Percentiles rank a stretch among this genome's conserved stretches.
Conservation (phyloP, 1,284 basidiomycete genomes). For the Athelia psychrophila region DNA sequence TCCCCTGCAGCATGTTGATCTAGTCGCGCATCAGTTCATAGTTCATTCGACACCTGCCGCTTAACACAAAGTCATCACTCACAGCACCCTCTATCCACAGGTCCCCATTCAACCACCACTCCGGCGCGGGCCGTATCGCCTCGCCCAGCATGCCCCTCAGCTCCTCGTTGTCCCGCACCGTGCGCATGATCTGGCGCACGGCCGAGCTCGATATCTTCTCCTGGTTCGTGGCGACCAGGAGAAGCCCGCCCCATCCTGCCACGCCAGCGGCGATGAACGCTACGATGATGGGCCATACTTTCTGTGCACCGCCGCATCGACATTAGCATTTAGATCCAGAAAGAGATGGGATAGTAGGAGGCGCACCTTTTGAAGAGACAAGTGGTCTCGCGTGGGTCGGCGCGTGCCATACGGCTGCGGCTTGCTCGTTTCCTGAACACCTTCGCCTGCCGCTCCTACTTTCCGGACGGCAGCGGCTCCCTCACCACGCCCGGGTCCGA, state of each 20-base stretch:
- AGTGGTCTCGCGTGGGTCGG: background rate
- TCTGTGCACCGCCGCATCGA: slow-evolving; percentile 23
- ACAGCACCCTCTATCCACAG: slow-evolving; percentile 70
- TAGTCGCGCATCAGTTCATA: slow-evolving; percentile 20
- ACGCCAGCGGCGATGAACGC: slow-evolving; percentile 51
- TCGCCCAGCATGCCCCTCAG: slow-evolving; percentile 59
- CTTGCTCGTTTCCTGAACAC: background rate
- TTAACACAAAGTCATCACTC: slow-evolving; percentile 18
- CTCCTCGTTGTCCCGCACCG: slow-evolving; percentile 48
- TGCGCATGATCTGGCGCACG: slow-evolving; percentile 60
- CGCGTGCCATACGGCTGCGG: background rate
- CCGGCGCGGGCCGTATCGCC: slow-evolving; percentile 65
- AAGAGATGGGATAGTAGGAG: background rate
- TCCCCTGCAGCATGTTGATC: slow-evolving; percentile 74
- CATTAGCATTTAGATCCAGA: background rate
- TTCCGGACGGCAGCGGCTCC: background rate
- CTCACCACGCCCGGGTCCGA: too few relatives aligned
- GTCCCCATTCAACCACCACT: slow-evolving; percentile 77
- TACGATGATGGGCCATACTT: slow-evolving; percentile 59
- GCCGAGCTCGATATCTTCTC: slow-evolving; percentile 78
- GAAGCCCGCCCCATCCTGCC: slow-evolving; percentile 63
- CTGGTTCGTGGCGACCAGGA: slow-evolving; percentile 69
- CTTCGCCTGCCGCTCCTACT: background rate
- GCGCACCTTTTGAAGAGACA: background rate
- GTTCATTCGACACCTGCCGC: background rate